phyloP scores from a whole-genome alignment of 257 asterid genomes.

The Solanum pimpinellifolium region DNA sequence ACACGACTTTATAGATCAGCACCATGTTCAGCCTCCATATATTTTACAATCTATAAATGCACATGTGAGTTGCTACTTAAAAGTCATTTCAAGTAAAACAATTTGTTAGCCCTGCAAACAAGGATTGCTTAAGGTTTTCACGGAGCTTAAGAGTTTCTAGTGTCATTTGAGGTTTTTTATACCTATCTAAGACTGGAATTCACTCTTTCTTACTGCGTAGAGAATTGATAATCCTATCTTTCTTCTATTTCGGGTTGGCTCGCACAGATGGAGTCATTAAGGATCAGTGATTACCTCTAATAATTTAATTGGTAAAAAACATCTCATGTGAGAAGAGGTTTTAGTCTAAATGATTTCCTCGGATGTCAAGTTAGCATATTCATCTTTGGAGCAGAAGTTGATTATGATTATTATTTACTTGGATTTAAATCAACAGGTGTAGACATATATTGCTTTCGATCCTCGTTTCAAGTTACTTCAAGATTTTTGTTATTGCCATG shows the following conservation, averaged over 20 bases:
- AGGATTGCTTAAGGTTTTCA: neutral
- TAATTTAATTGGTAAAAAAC: neutral
- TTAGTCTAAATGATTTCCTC: neutral
- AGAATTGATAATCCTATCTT: neutral
- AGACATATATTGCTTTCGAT: constrained; percentile 39
- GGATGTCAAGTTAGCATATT: neutral
- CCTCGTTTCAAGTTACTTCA: constrained; percentile 73
- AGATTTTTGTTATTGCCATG: constrained; percentile 66
- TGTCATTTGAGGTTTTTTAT: neutral
- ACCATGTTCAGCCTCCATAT: neutral
- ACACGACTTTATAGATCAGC: neutral
- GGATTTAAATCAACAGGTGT: constrained; percentile 35
- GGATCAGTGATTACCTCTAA: neutral
- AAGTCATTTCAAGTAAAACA: neutral
- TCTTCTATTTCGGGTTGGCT: neutral
- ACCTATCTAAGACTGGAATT: neutral
- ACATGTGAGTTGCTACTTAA: neutral
- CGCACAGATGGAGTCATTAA: neutral
- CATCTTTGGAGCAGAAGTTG: neutral
- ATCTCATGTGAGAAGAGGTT: neutral
- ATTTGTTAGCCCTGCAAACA: neutral
- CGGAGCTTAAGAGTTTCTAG: neutral
- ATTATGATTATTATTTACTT: neutral
- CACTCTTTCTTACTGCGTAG: neutral
- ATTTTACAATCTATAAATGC: neutral